These are phyloP conservation scores for Leccinellum luteum DNA, from an alignment of 768 basidiomycete genomes.

Conservation along the genomic window DNA sequence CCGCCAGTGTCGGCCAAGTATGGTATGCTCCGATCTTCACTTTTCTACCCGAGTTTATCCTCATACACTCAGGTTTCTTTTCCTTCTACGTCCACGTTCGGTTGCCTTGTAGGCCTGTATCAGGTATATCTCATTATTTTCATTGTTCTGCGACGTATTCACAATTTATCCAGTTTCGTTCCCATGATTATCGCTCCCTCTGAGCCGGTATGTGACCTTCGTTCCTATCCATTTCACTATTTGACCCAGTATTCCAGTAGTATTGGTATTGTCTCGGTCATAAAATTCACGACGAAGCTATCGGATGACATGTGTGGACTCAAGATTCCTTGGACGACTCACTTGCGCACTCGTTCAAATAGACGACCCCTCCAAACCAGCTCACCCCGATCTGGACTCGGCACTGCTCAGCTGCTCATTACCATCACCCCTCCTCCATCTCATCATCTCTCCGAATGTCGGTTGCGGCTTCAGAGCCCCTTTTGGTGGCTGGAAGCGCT, in stretches of 20 bases:
- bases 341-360: constrained; percentile 9
- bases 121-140: background rate
- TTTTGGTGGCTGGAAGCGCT: constrained; percentile 8
- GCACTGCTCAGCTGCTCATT: constrained; percentile 1
- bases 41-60: background rate
- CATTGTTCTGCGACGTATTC: background rate
- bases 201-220: too few species aligned
- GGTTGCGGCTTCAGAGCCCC: constrained; percentile 2
- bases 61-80: background rate
- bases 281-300: too few species aligned
- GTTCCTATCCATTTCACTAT: too few species aligned
- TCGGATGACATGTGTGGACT: too few species aligned
- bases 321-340: constrained; percentile 13
- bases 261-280: too few species aligned
- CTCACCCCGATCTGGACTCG: constrained; percentile 9
- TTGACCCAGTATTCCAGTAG: too few species aligned
- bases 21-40: background rate
- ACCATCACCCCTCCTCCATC: background rate
- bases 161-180: background rate
- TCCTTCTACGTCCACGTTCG: background rate
- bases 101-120: background rate
- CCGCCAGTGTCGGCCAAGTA: background rate
- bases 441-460: constrained; percentile 5
- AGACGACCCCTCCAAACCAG: constrained; percentile 7
- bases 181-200: background rate